phyloP scores from a whole-genome alignment of 768 basidiomycete species.

The Tephrocybe rancida region DNA sequence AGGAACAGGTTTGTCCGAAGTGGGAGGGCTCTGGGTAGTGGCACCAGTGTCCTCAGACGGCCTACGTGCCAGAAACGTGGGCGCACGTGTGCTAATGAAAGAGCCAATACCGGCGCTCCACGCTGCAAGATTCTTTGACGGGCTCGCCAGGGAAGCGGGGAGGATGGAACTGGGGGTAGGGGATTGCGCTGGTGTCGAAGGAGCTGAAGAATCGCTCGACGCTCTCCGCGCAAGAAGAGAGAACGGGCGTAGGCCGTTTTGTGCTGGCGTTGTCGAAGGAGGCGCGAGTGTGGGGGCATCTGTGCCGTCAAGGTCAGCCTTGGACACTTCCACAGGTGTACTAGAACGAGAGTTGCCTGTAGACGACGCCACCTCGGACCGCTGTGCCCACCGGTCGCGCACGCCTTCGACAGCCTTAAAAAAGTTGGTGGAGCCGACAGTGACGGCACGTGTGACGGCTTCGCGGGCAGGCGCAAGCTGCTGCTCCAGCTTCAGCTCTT shows the following conservation, averaged over 20 bases:
- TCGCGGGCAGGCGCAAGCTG: slow-evolving; percentile 93
- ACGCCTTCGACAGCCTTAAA: slow-evolving; percentile 93
- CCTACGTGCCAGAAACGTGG: slow-evolving; percentile 17
- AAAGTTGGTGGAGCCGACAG: slow-evolving; percentile 74
- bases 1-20: slow-evolving; percentile 1
- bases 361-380: slow-evolving; percentile 23
- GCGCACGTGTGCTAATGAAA: slow-evolving; percentile 20
- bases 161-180: slow-evolving; percentile 7
- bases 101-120: slow-evolving; percentile 23
- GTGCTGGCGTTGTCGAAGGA: slow-evolving; percentile 7
- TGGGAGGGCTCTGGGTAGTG: neutral
- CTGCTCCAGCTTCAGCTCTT: slow-evolving; percentile 91
- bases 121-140: slow-evolving; percentile 17
- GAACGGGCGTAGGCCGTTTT: slow-evolving; percentile 16
- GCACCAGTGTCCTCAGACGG: slow-evolving; percentile 10
- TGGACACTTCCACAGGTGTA: slow-evolving; percentile 41
- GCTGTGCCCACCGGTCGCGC: slow-evolving; percentile 65
- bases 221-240: slow-evolving; percentile 12
- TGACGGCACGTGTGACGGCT: slow-evolving; percentile 78
- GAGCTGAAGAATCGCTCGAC: slow-evolving; percentile 2
- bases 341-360: slow-evolving; percentile 32
- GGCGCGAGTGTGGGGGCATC: neutral
- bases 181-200: slow-evolving; percentile 9
- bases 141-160: slow-evolving; percentile 11
- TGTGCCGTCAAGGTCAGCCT: slow-evolving; percentile 33